phyloP scores from a whole-genome alignment of 2,329 filamentous ascomycete species.

The Fusarium pseudonygamai region DNA sequence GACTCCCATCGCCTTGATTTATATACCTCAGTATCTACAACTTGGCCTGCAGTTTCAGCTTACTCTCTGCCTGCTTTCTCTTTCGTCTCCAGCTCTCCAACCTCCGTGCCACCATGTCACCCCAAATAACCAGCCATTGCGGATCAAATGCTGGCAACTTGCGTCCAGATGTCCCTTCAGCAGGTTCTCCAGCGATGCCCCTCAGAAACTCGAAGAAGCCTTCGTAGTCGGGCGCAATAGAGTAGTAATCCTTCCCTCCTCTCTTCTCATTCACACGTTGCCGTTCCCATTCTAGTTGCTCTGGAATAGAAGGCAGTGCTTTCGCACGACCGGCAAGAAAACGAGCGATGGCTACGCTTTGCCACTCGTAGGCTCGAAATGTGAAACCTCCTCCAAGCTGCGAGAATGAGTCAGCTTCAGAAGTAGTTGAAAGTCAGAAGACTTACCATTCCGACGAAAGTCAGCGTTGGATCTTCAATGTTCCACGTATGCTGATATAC shows the following conservation, averaged over 20 bases:
- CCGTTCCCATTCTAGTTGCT: constrained; percentile 35
- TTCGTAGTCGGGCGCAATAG: constrained; percentile 27
- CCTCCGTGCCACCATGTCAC: constrained; percentile 13
- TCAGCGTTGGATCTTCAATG: constrained; percentile 25
- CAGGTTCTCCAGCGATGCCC: constrained; percentile 24
- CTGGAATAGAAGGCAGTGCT: constrained; percentile 1
- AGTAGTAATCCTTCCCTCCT: constrained; percentile 36
- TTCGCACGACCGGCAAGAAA: constrained; percentile 14
- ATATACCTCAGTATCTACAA: neutral
- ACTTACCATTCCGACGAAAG: constrained; percentile 24
- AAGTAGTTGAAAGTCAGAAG: fast-evolving
- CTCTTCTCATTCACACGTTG: constrained; percentile 20
- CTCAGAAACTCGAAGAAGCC: constrained; percentile 28
- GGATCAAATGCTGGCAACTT: constrained; percentile 21
- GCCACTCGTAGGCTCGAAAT: constrained; percentile 37
- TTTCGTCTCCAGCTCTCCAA: constrained; percentile 29
- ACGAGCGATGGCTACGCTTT: constrained; percentile 29
- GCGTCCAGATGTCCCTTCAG: constrained; percentile 12
- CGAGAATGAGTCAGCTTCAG: fast-evolving
- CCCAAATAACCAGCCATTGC: constrained; percentile 31
- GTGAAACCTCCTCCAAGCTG: constrained; percentile 34
- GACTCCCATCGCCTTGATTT: too few species aligned
- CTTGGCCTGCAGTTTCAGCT: neutral
- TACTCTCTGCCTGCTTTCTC: constrained; percentile 23
- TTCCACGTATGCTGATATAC: constrained; percentile 33